phyloP scores from a whole-genome alignment of 2,329 filamentous ascomycete genomes.

The Alternaria ventricosa region DNA sequence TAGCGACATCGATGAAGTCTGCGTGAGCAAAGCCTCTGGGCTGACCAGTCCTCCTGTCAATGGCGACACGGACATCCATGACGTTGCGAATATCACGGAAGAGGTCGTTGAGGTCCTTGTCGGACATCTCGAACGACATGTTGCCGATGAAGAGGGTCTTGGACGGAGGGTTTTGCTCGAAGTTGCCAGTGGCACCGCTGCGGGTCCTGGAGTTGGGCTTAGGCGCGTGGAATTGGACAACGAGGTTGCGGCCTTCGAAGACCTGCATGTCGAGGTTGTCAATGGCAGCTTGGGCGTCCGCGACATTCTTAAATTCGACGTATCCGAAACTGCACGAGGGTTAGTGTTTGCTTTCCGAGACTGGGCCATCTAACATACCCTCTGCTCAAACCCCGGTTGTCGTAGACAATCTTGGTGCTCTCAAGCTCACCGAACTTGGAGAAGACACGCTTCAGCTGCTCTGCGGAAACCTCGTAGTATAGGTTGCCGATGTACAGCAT shows the following conservation, averaged over 20 bases:
- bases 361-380: slow-evolving; percentile 58
- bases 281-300: slow-evolving; percentile 63
- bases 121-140: slow-evolving; percentile 84
- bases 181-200: background rate
- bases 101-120: slow-evolving; percentile 79
- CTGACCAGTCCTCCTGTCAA: slow-evolving; percentile 80
- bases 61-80: slow-evolving; percentile 78
- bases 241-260: slow-evolving; percentile 68
- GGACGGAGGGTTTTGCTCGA: slow-evolving; percentile 56
- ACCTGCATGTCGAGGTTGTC: slow-evolving; percentile 64
- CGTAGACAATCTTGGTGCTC: slow-evolving; percentile 63
- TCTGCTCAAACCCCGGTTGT: slow-evolving; percentile 70
- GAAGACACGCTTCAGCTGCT: slow-evolving; percentile 67
- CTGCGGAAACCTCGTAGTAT: slow-evolving; percentile 70
- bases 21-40: slow-evolving; percentile 85
- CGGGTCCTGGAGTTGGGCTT: slow-evolving; percentile 22
- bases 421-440: slow-evolving; percentile 63
- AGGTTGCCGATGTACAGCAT: slow-evolving; percentile 73
- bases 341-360: slow-evolving; percentile 13
- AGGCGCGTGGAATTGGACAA: slow-evolving; percentile 64
- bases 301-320: slow-evolving; percentile 63
- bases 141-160: slow-evolving; percentile 83
- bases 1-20: slow-evolving; percentile 74
- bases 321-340: slow-evolving; percentile 66
- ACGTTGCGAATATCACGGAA: slow-evolving; percentile 75